phyloP scores from a whole-genome alignment of 345 rosid species.

The Nephelium lappaceum region DNA sequence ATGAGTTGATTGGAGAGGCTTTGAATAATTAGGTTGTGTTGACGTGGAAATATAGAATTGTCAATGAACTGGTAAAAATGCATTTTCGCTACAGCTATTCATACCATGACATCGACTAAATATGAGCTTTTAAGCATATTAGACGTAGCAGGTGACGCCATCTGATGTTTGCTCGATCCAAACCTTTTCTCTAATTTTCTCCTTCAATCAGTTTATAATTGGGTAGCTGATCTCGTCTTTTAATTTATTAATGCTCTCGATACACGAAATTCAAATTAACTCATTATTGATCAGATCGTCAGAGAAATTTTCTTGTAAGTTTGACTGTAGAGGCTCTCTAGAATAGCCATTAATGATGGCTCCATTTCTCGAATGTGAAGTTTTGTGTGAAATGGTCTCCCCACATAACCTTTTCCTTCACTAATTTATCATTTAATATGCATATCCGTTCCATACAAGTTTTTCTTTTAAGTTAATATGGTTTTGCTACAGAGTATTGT shows the following conservation, averaged over 20 bases:
- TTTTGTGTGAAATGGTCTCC: no score
- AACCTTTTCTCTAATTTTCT: background rate
- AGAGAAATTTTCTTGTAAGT: background rate
- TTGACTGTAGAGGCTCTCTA: background rate
- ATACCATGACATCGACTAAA: no score
- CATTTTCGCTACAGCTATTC: background rate
- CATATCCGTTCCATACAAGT: no score
- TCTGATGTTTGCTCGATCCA: conserved; percentile 4
- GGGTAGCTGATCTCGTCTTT: background rate
- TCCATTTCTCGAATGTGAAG: no score
- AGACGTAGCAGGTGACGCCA: conserved; percentile 3
- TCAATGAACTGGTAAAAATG: background rate
- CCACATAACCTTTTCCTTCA: no score
- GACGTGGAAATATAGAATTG: background rate
- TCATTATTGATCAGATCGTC: background rate
- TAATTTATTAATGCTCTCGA: background rate
- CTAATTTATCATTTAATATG: no score
- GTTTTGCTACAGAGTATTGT: no score
- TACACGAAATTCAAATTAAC: background rate
- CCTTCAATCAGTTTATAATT: background rate
- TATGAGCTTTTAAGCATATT: background rate
- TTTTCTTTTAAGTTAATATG: no score
- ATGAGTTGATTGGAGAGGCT: background rate
- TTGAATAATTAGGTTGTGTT: background rate
- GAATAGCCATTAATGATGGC: background rate